Base-by-base conservation (phyloP, 2,329 filamentous ascomycete species). In the Claviceps fusiformis region DNA sequence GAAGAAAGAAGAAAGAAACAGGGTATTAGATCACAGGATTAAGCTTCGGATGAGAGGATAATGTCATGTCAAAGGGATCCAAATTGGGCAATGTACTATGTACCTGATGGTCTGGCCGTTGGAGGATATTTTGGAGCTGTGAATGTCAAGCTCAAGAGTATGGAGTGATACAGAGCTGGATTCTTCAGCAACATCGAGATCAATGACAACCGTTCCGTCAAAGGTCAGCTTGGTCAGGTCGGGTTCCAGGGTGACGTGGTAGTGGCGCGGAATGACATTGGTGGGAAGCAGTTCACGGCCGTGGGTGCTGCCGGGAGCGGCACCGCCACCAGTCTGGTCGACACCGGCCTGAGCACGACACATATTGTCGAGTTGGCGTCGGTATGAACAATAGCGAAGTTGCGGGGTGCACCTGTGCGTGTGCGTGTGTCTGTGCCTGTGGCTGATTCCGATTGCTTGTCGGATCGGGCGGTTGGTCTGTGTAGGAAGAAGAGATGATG, bases 201-300 rank as follows among this genome's bases (percentile, higher is more conserved):
- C 89, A 65, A 97, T 91, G 56, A 83, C 72, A 53, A 78, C 90
- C 11, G 79, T 85, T 61, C 92, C 92, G 57, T 92, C 81, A 68
- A 92, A 97, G 60, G 83, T 89, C 71, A 93, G 89, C 60, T 86
- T 90, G 63, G 87, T 79, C 63, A 97, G 87, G 74, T 96, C 82
- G 54, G 92, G 90, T 74, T 97, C 93, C 59, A 97, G 78, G 1
- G 88, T 93, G 63, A 97, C 73, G 70, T 95, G 83, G 73, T 97
- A 97, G 74, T 97, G 90, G 44, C 79, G 73, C n/a, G 92, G 91
- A 69, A 92, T 86, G 65, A 96, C 89, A 67, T 96, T 95, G 71
- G 85, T 83, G 53, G 92, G 93, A 63, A 97, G 79, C 61, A 97
- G 85, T 75, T 95, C 87, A 64, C 92, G 85, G 44, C 61, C 63